Base-by-base conservation (phyloP, 2,329 filamentous ascomycete genomes). In the Ceratocystis colombiana region DNA sequence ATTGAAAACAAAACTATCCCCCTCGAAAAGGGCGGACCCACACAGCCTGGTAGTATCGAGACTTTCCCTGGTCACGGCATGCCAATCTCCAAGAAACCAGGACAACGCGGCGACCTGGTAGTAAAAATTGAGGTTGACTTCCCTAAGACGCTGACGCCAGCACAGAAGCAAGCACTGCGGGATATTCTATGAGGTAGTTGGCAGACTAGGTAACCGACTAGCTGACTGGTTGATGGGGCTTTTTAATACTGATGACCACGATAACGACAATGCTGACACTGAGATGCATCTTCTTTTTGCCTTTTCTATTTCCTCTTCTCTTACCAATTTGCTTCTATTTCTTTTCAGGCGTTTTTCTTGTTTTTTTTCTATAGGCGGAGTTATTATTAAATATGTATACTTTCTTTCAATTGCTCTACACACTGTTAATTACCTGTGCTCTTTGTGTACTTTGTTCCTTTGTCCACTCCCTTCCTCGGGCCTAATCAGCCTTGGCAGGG, bases 111-210 rank as follows among this genome's bases (percentile, higher is more conserved):
- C 28, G 90, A 96, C 73, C 89, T 99, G 70, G 78, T 97, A 67
- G 82, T 99, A 68, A 88, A 86, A 68, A 92, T 96, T 72, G 94
- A 94, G 73, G 92, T 99, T 75, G 92, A 89, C 73, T 97, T 96
- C 79, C 94, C 94, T 0, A 86, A 85, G 2, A 86, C 77, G 50
- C 76, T 99, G 76, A 93, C 90, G 3, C 67, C 82, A 6, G 78
- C 82, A 3, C 93, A 97, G 78, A 97, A 96, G 80, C 79, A 85
- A 70, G 82, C 88, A 73, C 76, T 99, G 70, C 89, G 82, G 76
- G 87, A 92, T 72, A 89, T 96, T 71, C 78, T 99, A 70, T 86
- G 74, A 77, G 66, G 25, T 20, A n/a, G 15, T 10, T 48, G 46
- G 46, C 46, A 7, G 46, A 22, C 46, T 22, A 22, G 5, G 6